Base-by-base conservation (phyloP, 257 asterid genomes). In the Solanum gandarillasii region DNA sequence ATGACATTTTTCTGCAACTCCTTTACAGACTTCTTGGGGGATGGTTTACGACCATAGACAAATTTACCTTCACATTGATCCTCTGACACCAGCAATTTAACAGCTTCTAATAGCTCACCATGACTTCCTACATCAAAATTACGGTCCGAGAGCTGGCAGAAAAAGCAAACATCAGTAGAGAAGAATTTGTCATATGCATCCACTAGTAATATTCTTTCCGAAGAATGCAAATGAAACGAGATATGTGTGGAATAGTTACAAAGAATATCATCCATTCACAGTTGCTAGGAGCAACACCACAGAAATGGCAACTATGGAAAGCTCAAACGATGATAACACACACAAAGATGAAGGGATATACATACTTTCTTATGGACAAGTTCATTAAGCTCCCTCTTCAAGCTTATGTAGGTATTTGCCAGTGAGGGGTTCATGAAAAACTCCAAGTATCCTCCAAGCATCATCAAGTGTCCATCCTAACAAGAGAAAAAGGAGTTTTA, bases 381-480 rank as follows among this genome's bases (percentile, higher is more conserved):
- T 91, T 95, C 98, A 88, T 94, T 94, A 60, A 96, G 94, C 93
- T 95, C 99, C 86, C 90, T 93, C 94, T 91, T 96, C 88, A 95
- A 84, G 87, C 87, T 89, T 86, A 92, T 84, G 92, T 94, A 94
- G 70, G 93, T 94, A 87, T 82, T 92, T 71, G 96, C 96, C 91
- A 95, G 91, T 58, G 93, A 91, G 36, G 98, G 96, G 46, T 90
- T 91, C 98, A 94, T 95, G 92, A 96, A 96, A 85, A 95, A 96
- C 89, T 96, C 99, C 91, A 96, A 88, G 91, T 95, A 96, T 75
- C 98, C 99, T 88, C 94, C 94, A 87, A 96, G 91, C 99, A 96
- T 96, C 94, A 94, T 95, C 93, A 96, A 86, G 91, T 96, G 95
- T 84, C 98, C 99, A 82, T 96, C 97, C 99, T 96, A 90, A 25